Evolutionary conservation across 176 grass and related monocot species (phyloP).

Genomic region (Coix lacrymajobi): DNA sequence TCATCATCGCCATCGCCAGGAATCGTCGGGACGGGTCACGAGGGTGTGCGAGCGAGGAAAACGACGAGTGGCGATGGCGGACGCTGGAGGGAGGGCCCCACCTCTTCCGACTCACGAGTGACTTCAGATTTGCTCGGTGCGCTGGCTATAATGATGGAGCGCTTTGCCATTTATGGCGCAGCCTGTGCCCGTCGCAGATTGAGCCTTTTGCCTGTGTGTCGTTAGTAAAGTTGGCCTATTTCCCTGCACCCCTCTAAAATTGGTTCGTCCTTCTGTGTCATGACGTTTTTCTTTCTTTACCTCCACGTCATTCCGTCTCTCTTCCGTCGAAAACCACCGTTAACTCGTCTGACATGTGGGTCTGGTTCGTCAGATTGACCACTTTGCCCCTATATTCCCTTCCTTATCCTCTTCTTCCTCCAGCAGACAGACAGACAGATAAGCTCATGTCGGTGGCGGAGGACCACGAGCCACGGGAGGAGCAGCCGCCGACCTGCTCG

Average conservation of each 20-base stretch:
- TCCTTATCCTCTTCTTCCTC: too few relatives aligned
- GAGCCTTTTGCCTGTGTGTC: too few relatives aligned
- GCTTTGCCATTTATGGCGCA: not conserved
- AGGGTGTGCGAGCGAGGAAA: conserved; percentile 18
- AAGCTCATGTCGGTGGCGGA: conserved; percentile 49
- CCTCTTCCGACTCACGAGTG: not conserved
- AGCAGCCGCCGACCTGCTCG: conserved; percentile 52
- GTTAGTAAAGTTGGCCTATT: too few relatives aligned
- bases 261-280: too few relatives aligned
- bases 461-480: conserved; percentile 30
- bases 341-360: too few relatives aligned
- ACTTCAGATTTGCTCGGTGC: not conserved
- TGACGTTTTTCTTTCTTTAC: too few relatives aligned
- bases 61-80: conserved; percentile 10
- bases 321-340: too few relatives aligned
- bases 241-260: too few relatives aligned
- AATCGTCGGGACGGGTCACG: not conserved
- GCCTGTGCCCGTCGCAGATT: not conserved
- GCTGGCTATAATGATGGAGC: not conserved
- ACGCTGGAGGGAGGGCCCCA: not conserved
- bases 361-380: too few relatives aligned
- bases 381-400: too few relatives aligned
- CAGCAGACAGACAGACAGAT: too few relatives aligned
- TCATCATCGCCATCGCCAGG: conserved; percentile 41
- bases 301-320: too few relatives aligned